Base-by-base conservation (phyloP, 371 early-diverging fungal genomes). In the Cokeromyces recurvatus region DNA sequence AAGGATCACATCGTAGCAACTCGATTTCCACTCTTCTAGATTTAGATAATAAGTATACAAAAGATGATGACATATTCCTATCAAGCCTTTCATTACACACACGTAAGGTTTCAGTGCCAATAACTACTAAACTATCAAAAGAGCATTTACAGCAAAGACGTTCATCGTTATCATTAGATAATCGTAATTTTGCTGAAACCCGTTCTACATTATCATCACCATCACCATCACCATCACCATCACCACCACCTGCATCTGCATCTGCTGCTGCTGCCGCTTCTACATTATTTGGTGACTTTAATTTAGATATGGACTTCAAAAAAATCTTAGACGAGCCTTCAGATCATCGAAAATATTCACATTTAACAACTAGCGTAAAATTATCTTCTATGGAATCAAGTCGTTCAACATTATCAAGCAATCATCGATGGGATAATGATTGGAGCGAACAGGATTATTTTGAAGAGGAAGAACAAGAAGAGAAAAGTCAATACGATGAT, bases 231-330 rank as follows among this genome's bases (percentile, higher is more conserved):
- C 35, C 41, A 20, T 29, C 29, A 8, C 32, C 51, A 12, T 36
- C 50, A 19, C 34, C 20, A 15, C 20, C 29, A 25, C 21, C 25
- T 35, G 15, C 42, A 8, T 53, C 54, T 8, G 43, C 51, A 8
- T 40, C 57, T 31, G 46, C 43, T 24, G 29, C 43, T 21, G 19
- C 48, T 17, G 32, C 34, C 15, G 49, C 59, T 10, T 45, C 62
- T 3, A 46, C 58, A 6, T 62, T 74, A 15, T 74, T 74, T 59
- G 74, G 70, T 17, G 74, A 74, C 34, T 73, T 73, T 58, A 55
- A 53, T 35, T 49, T 67, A 4, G 37, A 57, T 2, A 58, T 51
- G 11, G 70, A 74, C 41, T 70, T 74, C 43, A 46, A 34, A 12
- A 74, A 67, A 19, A 68, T 65, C 34, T 36, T 72, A 11, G 62